Evolutionary conservation across 2,329 filamentous ascomycete species (phyloP), one percentile per base, ranked within the genome.

Genomic region (Penicillium sclerotigenum): DNA sequence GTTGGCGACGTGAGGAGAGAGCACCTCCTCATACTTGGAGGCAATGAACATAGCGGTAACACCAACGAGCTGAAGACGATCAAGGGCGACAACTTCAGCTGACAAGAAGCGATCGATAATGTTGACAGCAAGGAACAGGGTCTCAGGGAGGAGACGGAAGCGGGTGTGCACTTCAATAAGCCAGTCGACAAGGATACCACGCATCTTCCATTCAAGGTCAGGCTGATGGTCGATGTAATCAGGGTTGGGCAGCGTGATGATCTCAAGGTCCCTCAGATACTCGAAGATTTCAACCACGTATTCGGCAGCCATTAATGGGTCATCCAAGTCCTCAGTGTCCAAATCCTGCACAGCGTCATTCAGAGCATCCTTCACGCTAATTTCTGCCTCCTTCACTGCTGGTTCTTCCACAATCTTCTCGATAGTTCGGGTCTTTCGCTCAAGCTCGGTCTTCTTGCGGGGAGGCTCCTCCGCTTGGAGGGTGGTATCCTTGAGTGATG

Each of bases 21-120:
- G 84, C 47, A 99, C 92, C 74, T 99, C 94, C 77, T 99, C 93
- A 47, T 97, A 99, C 80, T 99, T 99, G 70, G 93, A 95, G 13
- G 94, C 94, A 70, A 97, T 96, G 80, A 97, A 97, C 94, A 99
- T 97, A 75, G 93, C 94, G 24, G 94, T 96, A 69, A 97, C 92
- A 69, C 94, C 94, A 56, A 99, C 94, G 9, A 99, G 84, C 77
- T 99, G 94, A 6, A 99, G 87, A 59, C 92, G 91, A 74, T 97
- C 93, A 45, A 99, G 86, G 77, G 96, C 91, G 43, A 99, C 94
- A 31, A 97, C 88, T 80, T 97, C 97, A 70, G 87, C 86, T 0
- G 93, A 97, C 45, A 99, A 84, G 80, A 97, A 99, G 58, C 94
- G 92, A 74, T 99, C 94, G 71, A 97, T 95, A 74, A 97, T 91